phyloP scores from a whole-genome alignment of 2,329 filamentous ascomycete genomes.

The Coniochaeta sp. region DNA sequence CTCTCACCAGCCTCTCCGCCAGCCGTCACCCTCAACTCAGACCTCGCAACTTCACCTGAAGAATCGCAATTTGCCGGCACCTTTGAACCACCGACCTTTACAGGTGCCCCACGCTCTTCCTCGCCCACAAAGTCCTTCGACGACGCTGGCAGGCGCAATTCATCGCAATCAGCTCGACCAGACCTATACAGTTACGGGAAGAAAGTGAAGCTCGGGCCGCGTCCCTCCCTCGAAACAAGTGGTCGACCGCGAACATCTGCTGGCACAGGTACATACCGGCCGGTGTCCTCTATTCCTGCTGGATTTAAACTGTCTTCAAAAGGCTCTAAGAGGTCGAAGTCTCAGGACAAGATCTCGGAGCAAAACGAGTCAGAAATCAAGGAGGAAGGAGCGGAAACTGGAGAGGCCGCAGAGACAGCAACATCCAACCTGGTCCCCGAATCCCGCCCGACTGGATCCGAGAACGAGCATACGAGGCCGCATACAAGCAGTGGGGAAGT shows the following conservation, averaged over 20 bases:
- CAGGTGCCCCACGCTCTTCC: conserved; percentile 35
- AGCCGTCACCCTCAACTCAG: conserved; percentile 43
- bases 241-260: conserved; percentile 54
- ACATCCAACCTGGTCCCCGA: conserved; percentile 27
- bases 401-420: neutral
- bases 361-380: neutral
- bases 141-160: conserved; percentile 33
- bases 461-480: conserved; percentile 21
- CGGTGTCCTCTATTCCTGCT: conserved; percentile 71
- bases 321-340: conserved; percentile 44
- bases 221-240: conserved; percentile 64
- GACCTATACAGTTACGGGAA: conserved; percentile 55
- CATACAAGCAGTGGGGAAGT: conserved; percentile 27
- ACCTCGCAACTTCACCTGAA: conserved; percentile 43
- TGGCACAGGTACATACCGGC: conserved; percentile 55
- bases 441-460: conserved; percentile 17
- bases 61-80: conserved; percentile 42
- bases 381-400: neutral
- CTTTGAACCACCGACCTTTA: conserved; percentile 44
- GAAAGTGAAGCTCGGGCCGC: conserved; percentile 83
- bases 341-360: conserved; percentile 19
- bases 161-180: conserved; percentile 44
- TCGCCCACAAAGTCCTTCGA: conserved; percentile 39
- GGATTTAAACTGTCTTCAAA: conserved; percentile 67
- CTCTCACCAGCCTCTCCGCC: conserved; percentile 22